Evolutionary conservation across 1,284 basidiomycete genomes (phyloP).

Genomic region (Tilletia walkeri): DNA sequence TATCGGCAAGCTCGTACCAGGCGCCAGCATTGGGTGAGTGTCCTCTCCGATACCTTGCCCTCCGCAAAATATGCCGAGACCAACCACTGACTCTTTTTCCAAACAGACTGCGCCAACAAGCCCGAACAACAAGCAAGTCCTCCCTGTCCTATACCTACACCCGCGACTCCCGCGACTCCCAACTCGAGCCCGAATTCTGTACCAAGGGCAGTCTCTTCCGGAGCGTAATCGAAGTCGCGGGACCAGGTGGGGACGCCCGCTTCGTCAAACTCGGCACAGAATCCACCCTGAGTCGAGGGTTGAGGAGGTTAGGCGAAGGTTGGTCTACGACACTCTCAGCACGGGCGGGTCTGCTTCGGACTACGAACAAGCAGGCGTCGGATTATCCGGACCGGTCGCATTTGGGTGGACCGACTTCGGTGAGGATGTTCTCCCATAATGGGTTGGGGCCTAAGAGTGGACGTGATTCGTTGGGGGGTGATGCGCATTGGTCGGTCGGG

Average conservation of each 20-base stretch:
- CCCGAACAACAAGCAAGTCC: constrained; percentile 78
- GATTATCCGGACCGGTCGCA: constrained; percentile 84
- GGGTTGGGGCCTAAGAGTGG: constrained; percentile 80
- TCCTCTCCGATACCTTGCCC: background rate
- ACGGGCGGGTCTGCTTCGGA: constrained; percentile 34
- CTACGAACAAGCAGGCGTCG: constrained; percentile 50
- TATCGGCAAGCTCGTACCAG: constrained; percentile 35
- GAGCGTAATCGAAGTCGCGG: constrained; percentile 37
- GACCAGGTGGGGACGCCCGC: constrained; percentile 45
- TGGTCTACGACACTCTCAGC: constrained; percentile 26
- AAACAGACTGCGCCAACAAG: constrained; percentile 72
- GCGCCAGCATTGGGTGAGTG: constrained; percentile 33
- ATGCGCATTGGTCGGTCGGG: constrained; percentile 80
- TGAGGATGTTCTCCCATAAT: constrained; percentile 81
- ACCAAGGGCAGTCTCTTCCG: constrained; percentile 33
- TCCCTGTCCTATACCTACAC: constrained; percentile 75
- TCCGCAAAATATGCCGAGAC: background rate
- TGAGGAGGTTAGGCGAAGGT: constrained; percentile 26
- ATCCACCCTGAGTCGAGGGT: constrained; percentile 21
- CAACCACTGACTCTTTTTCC: background rate
- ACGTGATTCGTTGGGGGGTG: constrained; percentile 84
- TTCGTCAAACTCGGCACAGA: constrained; percentile 45
- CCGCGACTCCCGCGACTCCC: constrained; percentile 71
- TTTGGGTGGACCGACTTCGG: constrained; percentile 84
- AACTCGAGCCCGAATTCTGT: constrained; percentile 64